Conservation (phyloP, 345 rosid species). For the Odontarrhena argentea region DNA sequence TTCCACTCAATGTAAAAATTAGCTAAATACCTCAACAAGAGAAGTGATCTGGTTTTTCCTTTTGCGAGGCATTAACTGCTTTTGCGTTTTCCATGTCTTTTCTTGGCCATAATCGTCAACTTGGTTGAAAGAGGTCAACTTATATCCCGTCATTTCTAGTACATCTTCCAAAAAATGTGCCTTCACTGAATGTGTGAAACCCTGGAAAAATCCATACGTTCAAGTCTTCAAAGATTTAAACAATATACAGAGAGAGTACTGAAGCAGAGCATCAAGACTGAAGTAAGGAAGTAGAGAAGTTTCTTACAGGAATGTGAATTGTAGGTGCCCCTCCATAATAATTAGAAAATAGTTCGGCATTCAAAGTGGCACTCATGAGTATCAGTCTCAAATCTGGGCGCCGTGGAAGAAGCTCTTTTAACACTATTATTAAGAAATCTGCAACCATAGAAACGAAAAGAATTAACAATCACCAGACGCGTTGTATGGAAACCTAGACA, state of each 20-base stretch:
- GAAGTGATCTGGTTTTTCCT: conserved; percentile 89
- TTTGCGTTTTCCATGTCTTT: conserved; percentile 93
- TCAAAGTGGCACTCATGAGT: conserved; percentile 97
- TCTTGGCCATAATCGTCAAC: conserved; percentile 99
- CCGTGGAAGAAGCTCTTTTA: conserved; percentile 96
- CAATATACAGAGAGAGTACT: not conserved
- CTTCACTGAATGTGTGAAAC: conserved; percentile 87
- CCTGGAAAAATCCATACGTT: conserved; percentile 48
- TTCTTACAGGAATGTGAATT: conserved; percentile 88
- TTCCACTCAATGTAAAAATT: conserved; percentile 8
- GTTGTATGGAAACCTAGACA: conserved; percentile 15
- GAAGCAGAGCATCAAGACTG: conserved; percentile 25
- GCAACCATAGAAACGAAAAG: conserved; percentile 34
- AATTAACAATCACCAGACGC: conserved; percentile 12
- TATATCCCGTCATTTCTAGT: conserved; percentile 86
- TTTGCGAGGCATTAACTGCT: conserved; percentile 82
- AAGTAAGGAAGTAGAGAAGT: conserved; percentile 16
- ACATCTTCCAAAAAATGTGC: conserved; percentile 87
- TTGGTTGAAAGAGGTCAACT: conserved; percentile 87
- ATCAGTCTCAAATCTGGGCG: conserved; percentile 92
- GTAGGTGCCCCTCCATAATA: conserved; percentile 89
- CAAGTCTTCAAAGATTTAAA: conserved; percentile 10
- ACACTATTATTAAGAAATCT: conserved; percentile 94
- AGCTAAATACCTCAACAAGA: conserved; percentile 83
- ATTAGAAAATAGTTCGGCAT: conserved; percentile 92